phyloP scores from a whole-genome alignment of 352 stramenopile species.

The Phytophthora macrochlamydospora region DNA sequence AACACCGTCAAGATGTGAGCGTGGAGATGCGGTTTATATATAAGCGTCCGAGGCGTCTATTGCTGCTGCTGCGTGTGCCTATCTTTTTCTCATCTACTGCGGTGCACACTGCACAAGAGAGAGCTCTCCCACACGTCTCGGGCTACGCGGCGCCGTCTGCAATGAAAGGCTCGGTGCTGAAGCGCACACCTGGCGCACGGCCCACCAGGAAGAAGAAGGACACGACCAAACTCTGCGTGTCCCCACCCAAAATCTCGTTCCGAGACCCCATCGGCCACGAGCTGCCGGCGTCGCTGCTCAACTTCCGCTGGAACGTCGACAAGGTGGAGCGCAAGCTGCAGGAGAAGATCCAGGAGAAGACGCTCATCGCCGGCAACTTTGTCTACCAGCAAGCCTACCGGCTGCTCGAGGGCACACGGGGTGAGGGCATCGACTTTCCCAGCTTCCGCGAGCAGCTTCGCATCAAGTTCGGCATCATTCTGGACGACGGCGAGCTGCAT shows the following conservation, averaged over 20 bases:
- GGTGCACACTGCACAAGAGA: constrained; percentile 8
- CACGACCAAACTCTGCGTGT: constrained; percentile 42
- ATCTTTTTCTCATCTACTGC: not conserved
- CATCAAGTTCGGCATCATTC: constrained; percentile 81
- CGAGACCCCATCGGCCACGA: constrained; percentile 64
- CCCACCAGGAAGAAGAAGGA: constrained; percentile 37
- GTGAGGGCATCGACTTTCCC: constrained; percentile 77
- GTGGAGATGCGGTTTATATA: too few species aligned
- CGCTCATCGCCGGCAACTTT: constrained; percentile 83
- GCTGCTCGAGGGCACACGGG: constrained; percentile 72
- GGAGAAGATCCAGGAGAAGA: constrained; percentile 88
- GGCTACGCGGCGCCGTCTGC: constrained; percentile 1
- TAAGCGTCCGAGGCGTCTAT: too few species aligned
- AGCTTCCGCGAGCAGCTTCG: constrained; percentile 79
- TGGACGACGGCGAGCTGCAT: constrained; percentile 73
- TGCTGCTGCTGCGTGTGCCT: too few species aligned
- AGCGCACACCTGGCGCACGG: constrained; percentile 24
- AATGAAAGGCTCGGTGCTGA: constrained; percentile 54
- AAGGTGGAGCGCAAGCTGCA: constrained; percentile 85
- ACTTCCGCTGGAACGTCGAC: constrained; percentile 78
- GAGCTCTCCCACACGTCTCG: constrained; percentile 3
- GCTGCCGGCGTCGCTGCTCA: constrained; percentile 65
- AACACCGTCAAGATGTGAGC: too few species aligned
- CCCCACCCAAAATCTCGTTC: constrained; percentile 64
- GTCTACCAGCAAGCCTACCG: constrained; percentile 88